A percentile compares a stretch with the other conserved stretches of the same genome.
These are phyloP conservation scores for Mangifera indica DNA, from an alignment of 345 rosid genomes.

Conservation along the genomic window DNA sequence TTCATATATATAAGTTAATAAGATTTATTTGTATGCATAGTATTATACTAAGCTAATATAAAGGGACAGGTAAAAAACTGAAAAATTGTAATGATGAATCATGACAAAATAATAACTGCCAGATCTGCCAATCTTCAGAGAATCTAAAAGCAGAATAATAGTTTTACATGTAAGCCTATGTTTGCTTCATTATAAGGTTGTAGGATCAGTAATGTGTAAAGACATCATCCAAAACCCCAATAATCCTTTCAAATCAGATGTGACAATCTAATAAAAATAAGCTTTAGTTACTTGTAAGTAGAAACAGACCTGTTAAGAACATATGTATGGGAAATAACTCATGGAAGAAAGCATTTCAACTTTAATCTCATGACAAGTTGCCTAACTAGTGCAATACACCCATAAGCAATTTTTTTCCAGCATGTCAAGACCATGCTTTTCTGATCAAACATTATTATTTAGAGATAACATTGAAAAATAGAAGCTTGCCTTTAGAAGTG, in stretches of 20 bases:
- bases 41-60: no score
- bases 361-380: background rate
- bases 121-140: background rate
- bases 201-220: background rate
- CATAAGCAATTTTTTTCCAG: background rate
- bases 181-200: background rate
- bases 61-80: background rate
- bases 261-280: background rate
- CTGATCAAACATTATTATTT: background rate
- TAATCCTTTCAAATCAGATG: background rate
- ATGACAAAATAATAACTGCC: background rate
- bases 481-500: slow-evolving; percentile 76
- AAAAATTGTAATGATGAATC: background rate
- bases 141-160: background rate
- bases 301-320: background rate
- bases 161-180: background rate
- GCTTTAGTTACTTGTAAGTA: background rate
- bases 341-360: background rate
- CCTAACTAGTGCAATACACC: background rate
- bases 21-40: no score
- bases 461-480: background rate
- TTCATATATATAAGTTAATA: no score
- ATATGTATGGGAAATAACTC: background rate
- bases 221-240: background rate
- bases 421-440: background rate